Base-by-base conservation (phyloP, 208 protist species). In the Leishmania amazonensis region DNA sequence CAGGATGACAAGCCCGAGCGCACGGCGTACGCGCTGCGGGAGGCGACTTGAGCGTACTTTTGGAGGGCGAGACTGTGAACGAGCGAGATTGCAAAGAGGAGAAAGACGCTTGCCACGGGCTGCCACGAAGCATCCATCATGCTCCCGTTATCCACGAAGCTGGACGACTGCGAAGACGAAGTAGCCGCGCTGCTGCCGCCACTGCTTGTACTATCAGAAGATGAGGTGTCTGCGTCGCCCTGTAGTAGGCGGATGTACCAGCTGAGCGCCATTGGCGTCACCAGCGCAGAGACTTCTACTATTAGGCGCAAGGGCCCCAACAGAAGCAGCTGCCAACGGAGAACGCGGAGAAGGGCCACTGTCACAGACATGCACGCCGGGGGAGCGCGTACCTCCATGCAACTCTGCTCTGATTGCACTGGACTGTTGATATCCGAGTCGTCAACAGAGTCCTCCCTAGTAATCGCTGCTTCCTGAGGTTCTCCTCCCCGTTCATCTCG, bases 41-140 rank as follows among this genome's bases (percentile, higher is more conserved):
- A 68, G 3, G 72, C 73, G n/a, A 93, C 51, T 49, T 95, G 90
- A 19, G 83, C 87, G 73, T 93, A 86, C 81, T 95, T 90, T 72
- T 91, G 88, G 9, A 79, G 73, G 19, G 85, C 83, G 0, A 90
- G 58, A 24, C 85, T 88, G 42, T 90, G 81, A 0, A 89, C 53
- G 3, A 92, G 21, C 31, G 91, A 92, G 17, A 96, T 80, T 0
- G 42, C 1, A 15, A 85, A 42, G 17, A 90, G 88, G 28, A 94
- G 79, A 40, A 88, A 7, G 7, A 95, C 74, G 35, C 93, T 80
- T 24, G 31, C 28, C 72, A 60, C 2, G 7, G 72, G 28, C 24
- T 11, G 2, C 45, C 72, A 76, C 45, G 42, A 4, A 35, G 28
- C 24, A 13, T 8, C 38, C 31, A 0, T 21, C 42, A 28, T n/a